A percentile compares a stretch with the other conserved stretches of the same genome.
These are phyloP conservation scores for Sesbania bispinosa DNA, from an alignment of 306 rosid genomes.

Conservation along the genomic window DNA sequence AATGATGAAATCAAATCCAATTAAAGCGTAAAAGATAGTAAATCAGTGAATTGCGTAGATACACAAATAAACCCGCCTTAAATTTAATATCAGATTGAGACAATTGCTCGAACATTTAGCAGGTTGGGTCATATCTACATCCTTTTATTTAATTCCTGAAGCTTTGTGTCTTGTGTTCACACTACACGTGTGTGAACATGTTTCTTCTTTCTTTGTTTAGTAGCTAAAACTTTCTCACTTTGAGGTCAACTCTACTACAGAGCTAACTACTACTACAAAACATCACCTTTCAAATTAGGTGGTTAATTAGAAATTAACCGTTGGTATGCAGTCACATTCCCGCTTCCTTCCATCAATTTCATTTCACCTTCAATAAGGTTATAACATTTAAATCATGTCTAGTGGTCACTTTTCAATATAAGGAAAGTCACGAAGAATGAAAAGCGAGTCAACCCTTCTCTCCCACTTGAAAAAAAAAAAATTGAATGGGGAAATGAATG, in stretches of 20 bases:
- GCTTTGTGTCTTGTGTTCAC: not conserved
- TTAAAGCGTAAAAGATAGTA: too few relatives aligned
- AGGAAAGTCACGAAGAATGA: not conserved
- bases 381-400: not conserved
- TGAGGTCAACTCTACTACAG: not conserved
- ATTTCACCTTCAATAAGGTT: not conserved
- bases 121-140: too few relatives aligned
- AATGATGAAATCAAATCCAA: too few relatives aligned
- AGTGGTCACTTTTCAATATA: not conserved
- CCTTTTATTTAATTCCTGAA: too few relatives aligned
- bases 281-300: not conserved
- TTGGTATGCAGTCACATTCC: not conserved
- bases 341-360: too few relatives aligned
- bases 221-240: not conserved
- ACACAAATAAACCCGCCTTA: too few relatives aligned
- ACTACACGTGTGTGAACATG: conserved; percentile 14
- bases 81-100: too few relatives aligned
- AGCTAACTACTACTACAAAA: not conserved
- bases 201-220: not conserved
- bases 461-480: not conserved
- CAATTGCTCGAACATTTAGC: too few relatives aligned
- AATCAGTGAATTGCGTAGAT: too few relatives aligned
- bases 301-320: not conserved
- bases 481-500: not conserved
- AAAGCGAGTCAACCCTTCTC: not conserved